A percentile compares a stretch with the other conserved stretches of the same genome.
These are phyloP conservation scores for Populus hybrid DNA, from an alignment of 441 rosid genomes.

Conservation along the genomic window DNA sequence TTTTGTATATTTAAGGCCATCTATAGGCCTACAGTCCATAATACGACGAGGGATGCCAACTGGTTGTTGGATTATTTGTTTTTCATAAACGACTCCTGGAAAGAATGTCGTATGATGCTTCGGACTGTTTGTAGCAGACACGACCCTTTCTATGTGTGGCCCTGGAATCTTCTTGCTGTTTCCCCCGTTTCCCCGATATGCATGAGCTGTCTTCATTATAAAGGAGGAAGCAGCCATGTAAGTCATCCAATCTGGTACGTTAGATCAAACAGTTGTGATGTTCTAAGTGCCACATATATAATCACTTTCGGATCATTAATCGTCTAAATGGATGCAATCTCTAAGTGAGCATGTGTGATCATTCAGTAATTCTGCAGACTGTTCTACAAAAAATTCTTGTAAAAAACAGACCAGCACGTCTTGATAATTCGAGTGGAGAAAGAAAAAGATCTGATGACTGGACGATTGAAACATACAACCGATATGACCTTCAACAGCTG, in stretches of 20 bases:
- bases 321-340: too few species aligned
- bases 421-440: too few species aligned
- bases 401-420: too few species aligned
- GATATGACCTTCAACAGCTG: slow-evolving; percentile 74
- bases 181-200: slow-evolving; percentile 25
- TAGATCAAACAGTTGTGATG: slow-evolving; percentile 57
- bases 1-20: too few species aligned
- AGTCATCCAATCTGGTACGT: slow-evolving; percentile 39
- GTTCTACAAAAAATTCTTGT: too few species aligned
- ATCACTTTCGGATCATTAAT: neutral
- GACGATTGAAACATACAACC: slow-evolving; percentile 38
- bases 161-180: slow-evolving; percentile 41
- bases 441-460: neutral
- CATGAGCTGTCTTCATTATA: slow-evolving; percentile 51
- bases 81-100: neutral
- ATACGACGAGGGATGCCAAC: neutral
- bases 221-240: slow-evolving; percentile 52
- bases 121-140: slow-evolving; percentile 21
- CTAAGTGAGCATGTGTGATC: too few species aligned
- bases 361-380: neutral
- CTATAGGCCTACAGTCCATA: neutral
- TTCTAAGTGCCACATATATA: slow-evolving; percentile 41
- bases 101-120: neutral
- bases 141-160: slow-evolving; percentile 50
- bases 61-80: too few species aligned